Base-by-base conservation (phyloP, 75 land plant genomes). In the Cryptomeria japonica region DNA sequence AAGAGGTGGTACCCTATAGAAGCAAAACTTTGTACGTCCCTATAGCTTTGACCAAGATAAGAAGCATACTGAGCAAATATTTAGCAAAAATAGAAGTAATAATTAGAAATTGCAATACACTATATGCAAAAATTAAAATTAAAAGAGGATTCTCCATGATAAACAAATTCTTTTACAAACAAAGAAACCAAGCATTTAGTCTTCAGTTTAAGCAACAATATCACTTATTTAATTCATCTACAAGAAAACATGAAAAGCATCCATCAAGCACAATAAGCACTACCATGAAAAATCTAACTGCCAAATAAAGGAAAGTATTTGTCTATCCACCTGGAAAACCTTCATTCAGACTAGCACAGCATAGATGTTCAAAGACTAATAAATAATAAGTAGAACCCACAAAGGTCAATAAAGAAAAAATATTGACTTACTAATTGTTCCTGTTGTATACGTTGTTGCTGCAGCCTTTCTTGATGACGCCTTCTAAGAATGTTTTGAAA, bases 401-500 rank as follows among this genome's bases (percentile, higher is more conserved):
- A 25, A n/a, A 7, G 49, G n/a, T 13, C 2, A 58, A 37, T n/a
- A 68, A 84, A 64, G 10, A 0, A 47, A 86, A 88, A 84, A 18
- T 47, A 49, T 34, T 46, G n/a, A 86, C 94, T 93, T 88, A 97
- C 99, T 85, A 97, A 89, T 88, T 97, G 95, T 87, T 93, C 95
- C 38, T 95, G 93, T 55, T 95, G 92, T 56, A 84, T 92, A 38
- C 95, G 94, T 53, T 88, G 87, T 42, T 93, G 78, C 85, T 93
- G 91, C 86, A 93, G 77, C 86, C 91, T 93, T 31, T 95, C 97
- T 32, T 86, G 93, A 89, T 95, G 93, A 41, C 92, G 93, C 55
- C 87, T 91, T 64, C 97, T 90, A 72, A 97, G 89, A 76, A 93
- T 11, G 12, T 91, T 93, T 87, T 97, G 99, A 46, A 97, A 80